Conservation (phyloP, 2,329 filamentous ascomycete genomes). For the Phialemonium atrogriseum region DNA sequence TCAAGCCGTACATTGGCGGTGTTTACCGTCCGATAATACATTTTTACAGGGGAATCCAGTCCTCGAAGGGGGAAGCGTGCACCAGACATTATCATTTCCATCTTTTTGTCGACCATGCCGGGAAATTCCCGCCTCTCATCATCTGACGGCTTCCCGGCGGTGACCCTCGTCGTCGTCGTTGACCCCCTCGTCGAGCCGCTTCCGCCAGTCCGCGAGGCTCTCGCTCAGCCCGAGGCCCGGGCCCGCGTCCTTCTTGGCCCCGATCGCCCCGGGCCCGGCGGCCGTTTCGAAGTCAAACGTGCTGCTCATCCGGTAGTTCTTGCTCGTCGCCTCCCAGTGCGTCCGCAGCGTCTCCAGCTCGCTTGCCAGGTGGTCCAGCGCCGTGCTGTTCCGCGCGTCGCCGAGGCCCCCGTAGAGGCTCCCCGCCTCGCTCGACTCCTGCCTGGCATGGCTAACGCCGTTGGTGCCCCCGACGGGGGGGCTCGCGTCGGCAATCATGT, state of each 20-base stretch:
- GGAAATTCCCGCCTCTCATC: no score
- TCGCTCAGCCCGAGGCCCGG: conserved; percentile 51
- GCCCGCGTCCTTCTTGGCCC: conserved; percentile 23
- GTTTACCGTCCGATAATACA: no score
- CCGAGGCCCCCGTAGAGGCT: conserved; percentile 56
- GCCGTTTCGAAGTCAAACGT: conserved; percentile 80
- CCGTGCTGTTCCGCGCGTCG: conserved; percentile 51
- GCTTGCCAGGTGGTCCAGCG: conserved; percentile 82
- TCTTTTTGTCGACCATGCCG: no score
- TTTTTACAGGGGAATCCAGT: no score
- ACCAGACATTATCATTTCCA: conserved; percentile 5
- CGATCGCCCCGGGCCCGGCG: conserved; percentile 6
- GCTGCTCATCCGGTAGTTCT: conserved; percentile 85
- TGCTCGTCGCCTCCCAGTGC: conserved; percentile 94
- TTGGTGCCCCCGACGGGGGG: conserved; percentile 24
- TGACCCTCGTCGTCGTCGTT: no score
- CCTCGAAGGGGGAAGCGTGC: no score
- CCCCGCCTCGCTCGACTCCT: conserved; percentile 51
- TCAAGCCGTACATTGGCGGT: no score
- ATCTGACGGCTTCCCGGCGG: no score
- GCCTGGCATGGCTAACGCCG: conserved; percentile 35
- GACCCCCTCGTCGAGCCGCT: conserved; percentile 53
- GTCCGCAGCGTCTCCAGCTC: conserved; percentile 85
- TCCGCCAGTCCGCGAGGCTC: conserved; percentile 72
- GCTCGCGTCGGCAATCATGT: conserved; percentile 23